phyloP scores from a whole-genome alignment of 192 early-diverging fungal genomes.

The Backusella luteola region DNA sequence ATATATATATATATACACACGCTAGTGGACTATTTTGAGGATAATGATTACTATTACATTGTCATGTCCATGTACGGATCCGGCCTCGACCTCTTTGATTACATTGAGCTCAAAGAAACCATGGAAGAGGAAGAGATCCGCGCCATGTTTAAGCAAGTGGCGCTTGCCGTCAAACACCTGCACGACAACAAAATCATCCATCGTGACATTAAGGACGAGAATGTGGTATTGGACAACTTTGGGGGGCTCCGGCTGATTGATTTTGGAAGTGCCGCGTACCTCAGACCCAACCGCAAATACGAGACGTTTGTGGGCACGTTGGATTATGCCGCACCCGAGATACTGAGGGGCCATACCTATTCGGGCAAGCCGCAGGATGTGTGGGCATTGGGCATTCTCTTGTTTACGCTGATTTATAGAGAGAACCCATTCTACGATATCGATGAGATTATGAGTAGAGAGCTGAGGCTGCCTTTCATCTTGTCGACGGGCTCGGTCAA shows the following conservation, averaged over 20 bases:
- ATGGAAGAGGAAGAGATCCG: conserved; percentile 57
- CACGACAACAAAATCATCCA: conserved; percentile 70
- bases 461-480: conserved; percentile 30
- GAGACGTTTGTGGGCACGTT: conserved; percentile 75
- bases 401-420: conserved; percentile 70
- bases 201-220: conserved; percentile 89
- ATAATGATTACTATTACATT: conserved; percentile 70
- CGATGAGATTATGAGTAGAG: conserved; percentile 58
- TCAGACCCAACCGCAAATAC: conserved; percentile 52
- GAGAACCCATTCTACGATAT: conserved; percentile 75
- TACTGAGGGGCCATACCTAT: conserved; percentile 64
- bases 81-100: conserved; percentile 68
- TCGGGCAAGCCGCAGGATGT: conserved; percentile 79
- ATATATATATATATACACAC: no score
- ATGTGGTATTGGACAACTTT: conserved; percentile 66
- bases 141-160: conserved; percentile 57
- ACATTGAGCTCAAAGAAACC: conserved; percentile 56
- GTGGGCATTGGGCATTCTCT: conserved; percentile 78
- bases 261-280: conserved; percentile 72
- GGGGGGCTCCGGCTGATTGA: conserved; percentile 74
- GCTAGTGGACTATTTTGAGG: conserved; percentile 69
- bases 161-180: conserved; percentile 55
- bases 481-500: conserved; percentile 39
- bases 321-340: conserved; percentile 76
- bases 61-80: conserved; percentile 59